Evolutionary conservation across 805 yeast genomes (phyloP), one percentile per base, ranked within the genome.

Genomic region (Candida nanaspora): DNA sequence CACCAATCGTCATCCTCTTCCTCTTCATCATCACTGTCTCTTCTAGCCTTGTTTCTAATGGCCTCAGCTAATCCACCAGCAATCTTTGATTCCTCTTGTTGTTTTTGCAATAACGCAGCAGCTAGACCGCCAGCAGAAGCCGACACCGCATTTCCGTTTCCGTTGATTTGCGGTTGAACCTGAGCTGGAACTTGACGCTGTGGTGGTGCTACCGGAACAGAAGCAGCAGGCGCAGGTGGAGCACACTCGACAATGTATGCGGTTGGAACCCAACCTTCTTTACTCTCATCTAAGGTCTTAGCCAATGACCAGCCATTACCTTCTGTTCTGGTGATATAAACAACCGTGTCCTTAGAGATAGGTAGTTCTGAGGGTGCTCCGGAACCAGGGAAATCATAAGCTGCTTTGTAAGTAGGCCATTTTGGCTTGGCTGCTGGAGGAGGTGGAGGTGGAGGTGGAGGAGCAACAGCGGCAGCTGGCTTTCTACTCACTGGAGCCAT

Each of bases 241-340:
- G 62, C 74, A 47, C 75, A 74, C 45, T 76, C 78, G 18, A 69
- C 78, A 54, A 91, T 78, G 57, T 89, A 93, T n/a, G 89, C 85
- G 19, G 93, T 82, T 13, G 99, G 99, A 11, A 93, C 91, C 98
- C 98, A 93, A 5, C 99, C 99, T 59, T 88, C 93, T 42, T 68
- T 74, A 1, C 81, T 56, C 32, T 85, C 93, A 53, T 83, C 89
- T 45, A 82, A 59, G 27, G 78, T 70, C 57, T 83, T 84, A 9
- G 88, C 97, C 43, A 93, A 70, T 52, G 95, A 91, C 99, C 99
- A 93, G 15, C 96, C 96, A 46, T 86, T 89, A 35, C 81, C 79
- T 42, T 82, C 86, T 47, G 82, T 78, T 54, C 75, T 81, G 3
- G 80, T 65, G 27, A 93, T 77, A 46, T 78, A 78, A 29, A 91